These are phyloP conservation scores for Gilbertella persicaria DNA, from an alignment of 371 early-diverging fungal species.

Conservation along the genomic window DNA sequence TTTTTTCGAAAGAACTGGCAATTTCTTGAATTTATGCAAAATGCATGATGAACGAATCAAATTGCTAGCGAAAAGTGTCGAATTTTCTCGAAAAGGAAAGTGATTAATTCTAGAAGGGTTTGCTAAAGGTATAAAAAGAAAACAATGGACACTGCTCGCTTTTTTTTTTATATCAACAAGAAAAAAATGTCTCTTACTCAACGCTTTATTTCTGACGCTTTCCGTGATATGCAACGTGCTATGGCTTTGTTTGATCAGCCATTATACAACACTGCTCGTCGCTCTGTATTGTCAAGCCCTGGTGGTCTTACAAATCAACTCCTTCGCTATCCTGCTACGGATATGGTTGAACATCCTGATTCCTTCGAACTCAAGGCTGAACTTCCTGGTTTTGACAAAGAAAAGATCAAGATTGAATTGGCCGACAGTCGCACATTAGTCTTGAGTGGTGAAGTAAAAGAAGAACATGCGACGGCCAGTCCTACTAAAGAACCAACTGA, in stretches of 20 bases:
- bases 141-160: too few species aligned
- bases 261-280: slow-evolving; percentile 19
- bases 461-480: not conserved
- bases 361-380: slow-evolving; percentile 32
- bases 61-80: too few species aligned
- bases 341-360: slow-evolving; percentile 22
- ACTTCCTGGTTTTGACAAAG: slow-evolving; percentile 30
- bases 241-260: slow-evolving; percentile 40
- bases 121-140: too few species aligned
- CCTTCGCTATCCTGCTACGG: slow-evolving; percentile 16
- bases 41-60: too few species aligned
- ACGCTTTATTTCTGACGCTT: slow-evolving; percentile 31
- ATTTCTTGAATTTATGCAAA: too few species aligned
- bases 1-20: too few species aligned
- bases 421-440: slow-evolving; percentile 23
- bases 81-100: too few species aligned
- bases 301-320: not conserved
- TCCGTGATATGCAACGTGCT: slow-evolving; percentile 38
- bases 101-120: too few species aligned
- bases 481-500: not conserved
- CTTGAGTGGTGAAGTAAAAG: slow-evolving; percentile 18
- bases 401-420: slow-evolving; percentile 29
- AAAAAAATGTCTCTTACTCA: slow-evolving; percentile 26
- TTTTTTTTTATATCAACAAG: too few species aligned
- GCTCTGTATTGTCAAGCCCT: slow-evolving; percentile 1